Evolutionary conservation across 1,139 yeast genomes (phyloP).

Genomic region (Wickerhamomyces sp.): DNA sequence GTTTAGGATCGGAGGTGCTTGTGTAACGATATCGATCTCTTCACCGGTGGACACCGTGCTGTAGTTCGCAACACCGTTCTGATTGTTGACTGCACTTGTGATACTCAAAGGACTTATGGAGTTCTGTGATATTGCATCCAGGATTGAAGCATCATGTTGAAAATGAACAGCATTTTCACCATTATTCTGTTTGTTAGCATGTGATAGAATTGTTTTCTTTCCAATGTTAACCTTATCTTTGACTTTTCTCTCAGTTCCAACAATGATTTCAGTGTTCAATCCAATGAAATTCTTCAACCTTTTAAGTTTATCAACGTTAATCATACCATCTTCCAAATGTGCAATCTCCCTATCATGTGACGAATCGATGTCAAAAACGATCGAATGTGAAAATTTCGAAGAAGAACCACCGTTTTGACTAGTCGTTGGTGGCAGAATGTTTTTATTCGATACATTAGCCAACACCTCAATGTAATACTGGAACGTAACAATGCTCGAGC

Average conservation of each 20-base stretch:
- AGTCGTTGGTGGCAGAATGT: constrained; percentile 23
- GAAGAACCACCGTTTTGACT: constrained; percentile 16
- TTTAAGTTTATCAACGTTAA: constrained; percentile 75
- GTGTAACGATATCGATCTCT: constrained; percentile 10
- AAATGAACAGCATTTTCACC: constrained; percentile 1
- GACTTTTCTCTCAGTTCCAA: constrained; percentile 50
- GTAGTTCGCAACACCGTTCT: background rate
- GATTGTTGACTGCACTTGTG: constrained; percentile 11
- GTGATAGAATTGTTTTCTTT: constrained; percentile 6
- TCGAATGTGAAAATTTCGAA: constrained; percentile 31
- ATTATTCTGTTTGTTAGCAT: constrained; percentile 4
- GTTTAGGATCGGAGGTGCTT: constrained; percentile 8
- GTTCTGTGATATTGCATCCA: constrained; percentile 16
- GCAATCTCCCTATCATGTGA: constrained; percentile 16
- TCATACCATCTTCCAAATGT: constrained; percentile 34
- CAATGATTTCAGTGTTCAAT: constrained; percentile 68
- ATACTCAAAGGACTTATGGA: constrained; percentile 24
- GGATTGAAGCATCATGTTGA: constrained; percentile 7
- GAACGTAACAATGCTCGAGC: constrained; percentile 70
- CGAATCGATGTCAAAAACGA: constrained; percentile 34
- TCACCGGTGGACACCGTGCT: constrained; percentile 3
- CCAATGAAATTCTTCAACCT: constrained; percentile 72
- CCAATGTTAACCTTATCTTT: constrained; percentile 10
- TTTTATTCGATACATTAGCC: constrained; percentile 56
- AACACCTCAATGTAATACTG: constrained; percentile 83